Conservation (phyloP, 306 rosid species). For the Lathyrus aphaca region DNA sequence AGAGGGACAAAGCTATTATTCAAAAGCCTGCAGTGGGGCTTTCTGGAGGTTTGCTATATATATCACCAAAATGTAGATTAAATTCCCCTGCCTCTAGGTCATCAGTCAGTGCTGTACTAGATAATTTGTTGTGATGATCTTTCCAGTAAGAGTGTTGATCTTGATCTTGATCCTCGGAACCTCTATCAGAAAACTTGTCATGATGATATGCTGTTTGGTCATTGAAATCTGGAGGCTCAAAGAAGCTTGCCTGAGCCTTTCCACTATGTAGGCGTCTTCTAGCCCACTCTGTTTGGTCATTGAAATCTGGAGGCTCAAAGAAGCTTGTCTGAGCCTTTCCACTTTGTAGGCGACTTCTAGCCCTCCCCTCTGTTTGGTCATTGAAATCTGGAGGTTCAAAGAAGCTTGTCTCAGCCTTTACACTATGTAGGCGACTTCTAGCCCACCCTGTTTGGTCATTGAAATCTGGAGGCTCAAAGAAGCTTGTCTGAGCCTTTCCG, state of each 20-base stretch:
- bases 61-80: constrained; percentile 78
- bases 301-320: constrained; percentile 84
- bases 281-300: constrained; percentile 19
- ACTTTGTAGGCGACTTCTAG: constrained; percentile 46
- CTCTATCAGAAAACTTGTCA: constrained; percentile 61
- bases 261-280: constrained; percentile 46
- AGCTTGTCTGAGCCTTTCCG: constrained; percentile 62
- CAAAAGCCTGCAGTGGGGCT: constrained; percentile 50
- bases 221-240: constrained; percentile 83
- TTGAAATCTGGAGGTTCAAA: constrained; percentile 84
- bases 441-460: constrained; percentile 28
- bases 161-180: constrained; percentile 61
- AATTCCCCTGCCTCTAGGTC: constrained; percentile 65
- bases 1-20: constrained; percentile 44
- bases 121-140: constrained; percentile 43
- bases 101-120: constrained; percentile 51
- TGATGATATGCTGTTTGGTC: constrained; percentile 33
- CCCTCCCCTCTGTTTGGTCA: constrained; percentile 2
- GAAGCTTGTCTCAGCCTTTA: constrained; percentile 65
- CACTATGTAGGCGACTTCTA: constrained; percentile 48
- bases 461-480: constrained; percentile 87
- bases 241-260: constrained; percentile 67
- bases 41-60: constrained; percentile 65
- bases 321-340: constrained; percentile 66
- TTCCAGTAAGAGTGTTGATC: constrained; percentile 57